A percentile compares a stretch with the other conserved stretches of the same genome.
Conservation (phyloP, 805 yeast species). For the Yamadazyma sp. region DNA sequence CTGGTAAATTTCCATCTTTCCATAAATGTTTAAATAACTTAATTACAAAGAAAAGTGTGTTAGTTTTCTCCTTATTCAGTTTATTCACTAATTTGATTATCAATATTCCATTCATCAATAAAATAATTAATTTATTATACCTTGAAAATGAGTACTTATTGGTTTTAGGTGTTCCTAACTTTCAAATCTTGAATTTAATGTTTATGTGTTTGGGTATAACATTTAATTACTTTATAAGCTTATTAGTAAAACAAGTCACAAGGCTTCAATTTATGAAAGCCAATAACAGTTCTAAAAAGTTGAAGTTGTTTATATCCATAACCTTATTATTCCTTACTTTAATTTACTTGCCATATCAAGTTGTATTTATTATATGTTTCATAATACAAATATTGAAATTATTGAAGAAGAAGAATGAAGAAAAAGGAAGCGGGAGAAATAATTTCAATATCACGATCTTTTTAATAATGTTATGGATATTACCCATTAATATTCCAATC, state of each 20-base stretch:
- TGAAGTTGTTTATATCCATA: slow-evolving; percentile 5
- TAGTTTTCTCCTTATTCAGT: slow-evolving; percentile 30
- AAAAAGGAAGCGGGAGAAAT: too few species aligned
- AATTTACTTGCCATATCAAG: slow-evolving; percentile 74
- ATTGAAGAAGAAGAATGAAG: slow-evolving; percentile 39
- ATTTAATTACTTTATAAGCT: slow-evolving; percentile 2
- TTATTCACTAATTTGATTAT: slow-evolving; percentile 23
- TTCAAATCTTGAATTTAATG: slow-evolving; percentile 5
- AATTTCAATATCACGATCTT: slow-evolving; percentile 65
- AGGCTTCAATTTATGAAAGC: not conserved
- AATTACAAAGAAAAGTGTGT: slow-evolving; percentile 8
- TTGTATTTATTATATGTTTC: slow-evolving; percentile 63
- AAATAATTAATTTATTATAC: slow-evolving; percentile 3
- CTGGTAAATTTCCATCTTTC: slow-evolving; percentile 28
- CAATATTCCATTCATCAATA: slow-evolving; percentile 2
- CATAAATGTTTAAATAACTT: slow-evolving; percentile 33
- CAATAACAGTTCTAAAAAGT: slow-evolving; percentile 1
- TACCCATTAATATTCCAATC: slow-evolving; percentile 77
- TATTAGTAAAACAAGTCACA: not conserved
- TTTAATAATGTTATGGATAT: slow-evolving; percentile 69
- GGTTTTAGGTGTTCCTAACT: slow-evolving; percentile 6
- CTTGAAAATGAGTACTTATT: slow-evolving; percentile 5
- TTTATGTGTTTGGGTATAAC: slow-evolving; percentile 4
- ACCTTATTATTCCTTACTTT: slow-evolving; percentile 8
- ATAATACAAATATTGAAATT: slow-evolving; percentile 57